phyloP scores from a whole-genome alignment of 2,329 filamentous ascomycete genomes.

The Apiospora kogelbergensis region DNA sequence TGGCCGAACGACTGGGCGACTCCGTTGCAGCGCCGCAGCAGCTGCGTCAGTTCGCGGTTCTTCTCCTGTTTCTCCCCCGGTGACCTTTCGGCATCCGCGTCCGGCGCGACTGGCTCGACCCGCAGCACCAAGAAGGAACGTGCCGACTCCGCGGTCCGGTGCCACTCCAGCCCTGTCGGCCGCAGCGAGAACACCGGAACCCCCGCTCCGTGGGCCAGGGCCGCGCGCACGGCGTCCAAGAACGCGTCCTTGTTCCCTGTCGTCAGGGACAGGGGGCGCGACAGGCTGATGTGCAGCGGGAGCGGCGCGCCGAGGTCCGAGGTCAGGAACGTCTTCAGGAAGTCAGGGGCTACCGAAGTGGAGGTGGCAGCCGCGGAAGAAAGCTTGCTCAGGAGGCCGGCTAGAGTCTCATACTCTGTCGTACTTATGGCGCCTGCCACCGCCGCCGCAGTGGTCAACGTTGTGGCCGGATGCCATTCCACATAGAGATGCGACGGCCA shows the following conservation, averaged over 20 bases:
- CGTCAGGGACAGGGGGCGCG: constrained; percentile 72
- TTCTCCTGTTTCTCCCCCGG: constrained; percentile 8
- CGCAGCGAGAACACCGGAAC: constrained; percentile 42
- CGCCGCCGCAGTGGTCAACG: constrained; percentile 22
- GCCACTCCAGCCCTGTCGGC: constrained; percentile 45
- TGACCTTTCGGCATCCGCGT: constrained; percentile 19
- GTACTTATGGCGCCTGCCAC: not conserved
- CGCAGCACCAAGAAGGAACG: constrained; percentile 84
- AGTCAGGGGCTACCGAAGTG: constrained; percentile 20
- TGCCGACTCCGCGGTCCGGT: constrained; percentile 55
- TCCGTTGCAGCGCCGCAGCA: constrained; percentile 69
- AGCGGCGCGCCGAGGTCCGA: constrained; percentile 76
- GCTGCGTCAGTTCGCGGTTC: constrained; percentile 55
- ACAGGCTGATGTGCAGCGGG: constrained; percentile 89
- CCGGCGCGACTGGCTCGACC: constrained; percentile 52
- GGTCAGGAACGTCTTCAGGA: constrained; percentile 67
- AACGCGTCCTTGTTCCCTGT: constrained; percentile 74
- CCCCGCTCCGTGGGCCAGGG: constrained; percentile 44
- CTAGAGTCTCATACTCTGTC: constrained; percentile 48
- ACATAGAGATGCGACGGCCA: constrained; percentile 94
- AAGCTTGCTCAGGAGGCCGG: constrained; percentile 39
- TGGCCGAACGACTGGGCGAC: constrained; percentile 62
- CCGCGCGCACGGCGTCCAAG: constrained; percentile 62
- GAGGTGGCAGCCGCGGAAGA: constrained; percentile 26
- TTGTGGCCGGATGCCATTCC: constrained; percentile 63